These are phyloP conservation scores for Trebouxia gelatinosa DNA, from an alignment of 163 green algal species.

Conservation along the genomic window DNA sequence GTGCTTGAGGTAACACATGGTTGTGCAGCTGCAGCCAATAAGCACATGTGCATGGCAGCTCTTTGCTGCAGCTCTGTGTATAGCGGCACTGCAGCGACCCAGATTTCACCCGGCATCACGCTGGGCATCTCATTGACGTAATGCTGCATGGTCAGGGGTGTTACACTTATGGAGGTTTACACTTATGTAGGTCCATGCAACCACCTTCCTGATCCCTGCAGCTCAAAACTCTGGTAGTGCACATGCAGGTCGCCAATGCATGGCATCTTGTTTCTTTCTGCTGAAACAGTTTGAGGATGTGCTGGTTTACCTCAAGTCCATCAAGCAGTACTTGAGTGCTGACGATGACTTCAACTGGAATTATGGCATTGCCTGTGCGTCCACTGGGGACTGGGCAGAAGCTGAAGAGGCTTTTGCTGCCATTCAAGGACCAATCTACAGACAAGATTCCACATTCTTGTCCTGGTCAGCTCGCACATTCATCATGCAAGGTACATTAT, in stretches of 20 bases:
- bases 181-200: too few species aligned
- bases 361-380: conserved; percentile 68
- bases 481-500: conserved; percentile 18
- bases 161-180: too few species aligned
- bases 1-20: too few species aligned
- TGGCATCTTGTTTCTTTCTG: conserved; percentile 83
- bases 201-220: too few species aligned
- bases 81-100: too few species aligned
- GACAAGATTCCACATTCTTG: neutral
- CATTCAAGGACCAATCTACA: neutral
- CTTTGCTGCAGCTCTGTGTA: too few species aligned
- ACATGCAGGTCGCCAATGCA: conserved; percentile 74
- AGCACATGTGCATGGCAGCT: too few species aligned
- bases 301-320: conserved; percentile 74
- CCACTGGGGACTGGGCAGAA: conserved; percentile 66
- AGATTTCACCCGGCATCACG: too few species aligned
- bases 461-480: conserved; percentile 41
- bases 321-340: conserved; percentile 69
- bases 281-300: conserved; percentile 81
- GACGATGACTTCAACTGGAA: conserved; percentile 90
- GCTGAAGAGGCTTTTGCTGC: conserved; percentile 67
- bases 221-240: too few species aligned
- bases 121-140: too few species aligned
- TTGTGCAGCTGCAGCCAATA: too few species aligned
- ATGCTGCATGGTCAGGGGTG: too few species aligned